Base-by-base conservation (phyloP, 208 protist genomes). In the Leishmania martiniquensis region DNA sequence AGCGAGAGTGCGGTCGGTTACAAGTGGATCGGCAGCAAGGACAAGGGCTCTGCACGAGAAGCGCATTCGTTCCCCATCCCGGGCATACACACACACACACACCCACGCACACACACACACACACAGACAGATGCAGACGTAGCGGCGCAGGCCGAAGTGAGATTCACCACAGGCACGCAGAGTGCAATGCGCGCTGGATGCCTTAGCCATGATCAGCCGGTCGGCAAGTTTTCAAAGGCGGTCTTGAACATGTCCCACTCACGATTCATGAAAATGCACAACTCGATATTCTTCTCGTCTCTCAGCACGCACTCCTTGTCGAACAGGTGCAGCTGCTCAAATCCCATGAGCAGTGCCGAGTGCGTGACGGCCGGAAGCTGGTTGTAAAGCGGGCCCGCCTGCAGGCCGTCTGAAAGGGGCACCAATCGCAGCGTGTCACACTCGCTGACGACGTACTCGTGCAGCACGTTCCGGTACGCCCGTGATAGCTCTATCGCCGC, bases 181-280 rank as follows among this genome's bases (percentile, higher is more conserved):
- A 54, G 42, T n/a, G 57, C n/a, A 9, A 22, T 45, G 49, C n/a
- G 45, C 25, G 47, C 57, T 54, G 47, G 12, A 49, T 20, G 10
- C 37, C 2, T 72, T 4, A 10, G 44, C 78, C 34, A 12, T 60
- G 29, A 7, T 54, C 62, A 74, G 25, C 68, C 47, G 34, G 54
- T 22, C n/a, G 75, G 76, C 37, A 87, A 75, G 72, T 79, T 88
- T 75, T 93, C 87, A 55, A 96, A 96, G 63, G 87, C 90, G 62
- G 59, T 93, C 75, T 89, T 86, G 77, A 92, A 96, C 89, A 87
- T 90, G 72, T 96, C 89, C 86, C 86, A 96, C 68, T 97, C 94
- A 32, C 93, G 85, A 62, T 96, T 95, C 85, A 94, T 89, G 76
- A 97, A 97, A 12, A 97, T 80, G 77, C 94, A 97, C 17, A 97